Evolutionary conservation across 257 asterid genomes (phyloP).

Genomic region (Oldenlandia corymbosa): DNA sequence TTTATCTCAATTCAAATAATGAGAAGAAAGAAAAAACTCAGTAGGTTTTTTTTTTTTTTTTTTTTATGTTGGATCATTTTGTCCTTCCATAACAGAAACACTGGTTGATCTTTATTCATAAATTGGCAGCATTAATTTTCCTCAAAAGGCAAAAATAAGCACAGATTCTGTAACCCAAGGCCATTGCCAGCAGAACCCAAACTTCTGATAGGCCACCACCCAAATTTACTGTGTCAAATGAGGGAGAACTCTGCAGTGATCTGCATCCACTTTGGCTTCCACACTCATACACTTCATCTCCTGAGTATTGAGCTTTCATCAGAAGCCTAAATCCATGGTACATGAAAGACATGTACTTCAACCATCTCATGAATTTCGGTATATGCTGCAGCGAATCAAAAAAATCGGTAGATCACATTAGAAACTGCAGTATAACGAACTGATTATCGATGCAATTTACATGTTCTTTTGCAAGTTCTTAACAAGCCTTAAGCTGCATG

Average conservation of each 20-base stretch:
- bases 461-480: no score
- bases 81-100: no score
- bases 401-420: no score
- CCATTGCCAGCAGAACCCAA: conserved; percentile 83
- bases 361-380: conserved; percentile 82
- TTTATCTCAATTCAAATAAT: no score
- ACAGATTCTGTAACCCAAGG: conserved; percentile 57
- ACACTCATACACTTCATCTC: conserved; percentile 71
- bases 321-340: conserved; percentile 86
- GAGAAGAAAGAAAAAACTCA: no score
- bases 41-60: no score
- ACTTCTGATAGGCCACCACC: conserved; percentile 72
- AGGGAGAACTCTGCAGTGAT: conserved; percentile 73
- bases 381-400: conserved; percentile 55
- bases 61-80: no score
- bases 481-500: no score
- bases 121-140: conserved; percentile 42
- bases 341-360: conserved; percentile 81
- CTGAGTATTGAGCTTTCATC: conserved; percentile 76
- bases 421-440: no score
- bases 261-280: conserved; percentile 60
- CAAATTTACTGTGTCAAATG: conserved; percentile 71
- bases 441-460: no score
- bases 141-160: conserved; percentile 66
- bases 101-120: conserved; percentile 22